A percentile compares a stretch with the other conserved stretches of the same genome.
phyloP scores from a whole-genome alignment of 2,329 filamentous ascomycete species.

The Scortechinia acanthostroma region DNA sequence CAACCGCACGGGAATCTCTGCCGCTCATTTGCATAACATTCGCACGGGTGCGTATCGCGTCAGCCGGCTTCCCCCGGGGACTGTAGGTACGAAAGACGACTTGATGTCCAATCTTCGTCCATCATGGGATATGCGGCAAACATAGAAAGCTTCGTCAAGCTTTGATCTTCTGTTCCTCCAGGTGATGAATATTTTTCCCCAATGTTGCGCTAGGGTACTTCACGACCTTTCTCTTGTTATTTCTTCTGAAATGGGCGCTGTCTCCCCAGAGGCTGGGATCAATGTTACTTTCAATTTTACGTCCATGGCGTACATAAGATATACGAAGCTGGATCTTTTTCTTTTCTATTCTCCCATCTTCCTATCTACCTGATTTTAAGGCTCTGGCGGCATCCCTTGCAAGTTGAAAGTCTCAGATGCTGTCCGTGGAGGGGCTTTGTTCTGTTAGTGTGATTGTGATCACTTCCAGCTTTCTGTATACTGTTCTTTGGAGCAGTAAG shows the following conservation, averaged over 20 bases:
- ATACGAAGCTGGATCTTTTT: conserved; percentile 4
- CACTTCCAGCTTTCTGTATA: too few species aligned
- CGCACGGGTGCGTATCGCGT: conserved; percentile 65
- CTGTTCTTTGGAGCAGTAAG: too few species aligned
- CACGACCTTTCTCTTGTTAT: neutral
- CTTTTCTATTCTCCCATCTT: conserved; percentile 5
- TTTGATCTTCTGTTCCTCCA: neutral
- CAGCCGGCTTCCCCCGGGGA: conserved; percentile 56
- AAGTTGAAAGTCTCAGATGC: too few species aligned
- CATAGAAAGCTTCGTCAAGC: too few species aligned
- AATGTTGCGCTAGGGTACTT: neutral
- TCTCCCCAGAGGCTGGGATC: conserved; percentile 9
- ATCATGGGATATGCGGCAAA: conserved; percentile 41
- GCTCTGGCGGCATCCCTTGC: conserved; percentile 7
- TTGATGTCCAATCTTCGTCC: conserved; percentile 43
- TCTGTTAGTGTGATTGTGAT: too few species aligned
- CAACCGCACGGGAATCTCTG: conserved; percentile 56
- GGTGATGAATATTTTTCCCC: neutral
- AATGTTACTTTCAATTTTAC: conserved; percentile 26
- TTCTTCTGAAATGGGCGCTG: neutral
- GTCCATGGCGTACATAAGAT: too few species aligned
- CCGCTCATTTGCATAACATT: conserved; percentile 48
- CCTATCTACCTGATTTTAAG: conserved; percentile 7
- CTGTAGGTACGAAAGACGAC: conserved; percentile 59
- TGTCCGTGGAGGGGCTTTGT: too few species aligned